Base-by-base conservation (phyloP, 345 rosid species). In the Brassica carinata region DNA sequence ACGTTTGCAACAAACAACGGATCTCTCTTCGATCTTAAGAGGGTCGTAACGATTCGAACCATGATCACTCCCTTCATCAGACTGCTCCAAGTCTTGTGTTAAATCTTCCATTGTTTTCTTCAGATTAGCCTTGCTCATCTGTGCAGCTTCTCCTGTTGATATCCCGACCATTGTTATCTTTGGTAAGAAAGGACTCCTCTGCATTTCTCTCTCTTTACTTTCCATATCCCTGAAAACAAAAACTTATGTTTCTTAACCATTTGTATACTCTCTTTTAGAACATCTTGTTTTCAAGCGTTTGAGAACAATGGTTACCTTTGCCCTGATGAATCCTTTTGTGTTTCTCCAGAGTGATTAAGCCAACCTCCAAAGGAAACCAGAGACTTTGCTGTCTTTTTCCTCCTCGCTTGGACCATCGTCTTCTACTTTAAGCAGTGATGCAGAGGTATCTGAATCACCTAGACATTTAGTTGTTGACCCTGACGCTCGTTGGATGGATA, bases 81-180 rank as follows among this genome's bases (percentile, higher is more conserved):
- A 73, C 29, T 81, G 88, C 82, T 93, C 99, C 85, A 96, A 82
- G 77, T 90, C 95, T 82, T 73, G 86, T 2, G 91, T 88, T 73
- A 93, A 77, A 78, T 88, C 90, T 31, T 90, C 91, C 97, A 96
- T 89, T 5, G 94, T 96, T 84, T 89, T 93, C 86, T 96, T 93
- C 31, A 92, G 85, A 71, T 81, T 90, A 58, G 94, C 83, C 80
- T 93, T 92, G 71, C 88, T 93, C 93, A 88, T 84, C 66, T 90
- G 87, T 74, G 94, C 96, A 15, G 87, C 87, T 26, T 93, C 97
- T 59, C 91, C 90, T 0, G 91, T 90, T 65, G 99, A 92, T 83
- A 96, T 88, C 10, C 99, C 99, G 5, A 96, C 97, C 99, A 96
- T 93, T 31, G 98, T 96, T 51, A 96, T 85, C 89, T 90, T 96